Evolutionary conservation across 495 filamentous ascomycete genomes (phyloP).

Genomic region (Neurospora hispaniola): DNA sequence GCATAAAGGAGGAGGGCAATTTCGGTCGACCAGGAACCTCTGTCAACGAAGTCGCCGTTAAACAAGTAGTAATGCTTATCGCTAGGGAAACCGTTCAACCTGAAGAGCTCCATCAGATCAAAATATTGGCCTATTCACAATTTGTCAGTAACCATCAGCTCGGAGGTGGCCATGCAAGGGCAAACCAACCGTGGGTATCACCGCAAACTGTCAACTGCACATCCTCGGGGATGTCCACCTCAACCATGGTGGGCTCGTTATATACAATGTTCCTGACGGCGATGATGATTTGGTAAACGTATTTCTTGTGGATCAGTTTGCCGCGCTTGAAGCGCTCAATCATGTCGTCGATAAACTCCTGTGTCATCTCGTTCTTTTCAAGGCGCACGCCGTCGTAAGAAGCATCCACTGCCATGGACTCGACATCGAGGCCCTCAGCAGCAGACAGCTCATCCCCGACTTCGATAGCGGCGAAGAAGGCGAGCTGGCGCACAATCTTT

Average conservation of each 20-base stretch:
- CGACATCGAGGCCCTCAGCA: conserved; percentile 80
- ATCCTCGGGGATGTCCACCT: conserved; percentile 69
- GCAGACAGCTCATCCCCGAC: conserved; percentile 84
- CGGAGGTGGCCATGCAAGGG: background rate
- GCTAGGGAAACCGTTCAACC: conserved; percentile 73
- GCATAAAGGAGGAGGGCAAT: conserved; percentile 89
- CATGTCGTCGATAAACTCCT: conserved; percentile 96
- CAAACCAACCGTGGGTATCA: conserved; percentile 76
- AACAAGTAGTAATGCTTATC: conserved; percentile 90
- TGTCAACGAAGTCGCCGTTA: conserved; percentile 98
- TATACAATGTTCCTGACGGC: conserved; percentile 83
- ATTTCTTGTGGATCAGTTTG: conserved; percentile 92
- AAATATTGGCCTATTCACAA: conserved; percentile 75
- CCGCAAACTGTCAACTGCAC: conserved; percentile 87
- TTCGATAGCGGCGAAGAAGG: conserved; percentile 93
- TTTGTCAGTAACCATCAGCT: conserved; percentile 9
- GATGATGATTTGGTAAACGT: conserved; percentile 90
- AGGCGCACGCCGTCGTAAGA: conserved; percentile 77
- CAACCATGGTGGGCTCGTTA: conserved; percentile 93
- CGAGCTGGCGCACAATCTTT: conserved; percentile 78
- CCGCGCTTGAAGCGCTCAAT: conserved; percentile 89
- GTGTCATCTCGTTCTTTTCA: conserved; percentile 69
- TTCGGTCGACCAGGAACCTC: conserved; percentile 95
- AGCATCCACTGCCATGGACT: conserved; percentile 68
- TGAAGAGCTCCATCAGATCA: conserved; percentile 92